Base-by-base conservation (phyloP, 108 stramenopile species). In the Licmophora abbreviata region DNA sequence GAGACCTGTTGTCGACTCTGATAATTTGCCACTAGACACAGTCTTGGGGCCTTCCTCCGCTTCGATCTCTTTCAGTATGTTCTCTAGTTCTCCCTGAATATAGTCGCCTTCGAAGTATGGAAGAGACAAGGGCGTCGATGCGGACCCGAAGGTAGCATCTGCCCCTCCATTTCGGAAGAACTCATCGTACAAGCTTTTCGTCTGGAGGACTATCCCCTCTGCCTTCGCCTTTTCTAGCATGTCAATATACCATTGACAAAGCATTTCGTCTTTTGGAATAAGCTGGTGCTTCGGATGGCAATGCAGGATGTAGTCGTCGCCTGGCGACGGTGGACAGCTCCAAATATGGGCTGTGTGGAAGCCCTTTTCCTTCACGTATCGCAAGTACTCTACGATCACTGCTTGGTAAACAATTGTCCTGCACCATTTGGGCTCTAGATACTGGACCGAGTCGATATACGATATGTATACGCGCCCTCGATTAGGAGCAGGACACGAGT, bases 61-160 rank as follows among this genome's bases (percentile, higher is more conserved):
- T 44, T 61, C 56, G 3, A 87, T 36, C 20, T 79, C 56, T 49
- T 76, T 73, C 45, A 95, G 83, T 45, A 95, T 85, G 31, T 83
- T 93, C 49, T 97, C 97, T 22, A 91, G 85, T 54, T 95, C 94
- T 2, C 92, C 90, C 18, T 85, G 83, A 66, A 95, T 88, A 63
- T 95, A 97, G 65, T 95, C 95, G 43, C 97, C 97, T 54, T 95
- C 91, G 28, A 97, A 90, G 56, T 95, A 95, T 25, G 97, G 97
- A 11, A 94, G 45, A 14, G 58, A 61, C 23, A 71, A 73, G 2
- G 91, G 79, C 34, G 66, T 73, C 27, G 48, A 38, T 2, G 59
- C 57, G 36, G 44, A 25, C 22, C 60, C 68, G 11, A 28, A 11
- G 15, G 43, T 22, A 3, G 41, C 6, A 29, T 73, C 68, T 20